Evolutionary conservation across 2,329 filamentous ascomycete species (phyloP).

Genomic region (Trichophyton schoenleinii): DNA sequence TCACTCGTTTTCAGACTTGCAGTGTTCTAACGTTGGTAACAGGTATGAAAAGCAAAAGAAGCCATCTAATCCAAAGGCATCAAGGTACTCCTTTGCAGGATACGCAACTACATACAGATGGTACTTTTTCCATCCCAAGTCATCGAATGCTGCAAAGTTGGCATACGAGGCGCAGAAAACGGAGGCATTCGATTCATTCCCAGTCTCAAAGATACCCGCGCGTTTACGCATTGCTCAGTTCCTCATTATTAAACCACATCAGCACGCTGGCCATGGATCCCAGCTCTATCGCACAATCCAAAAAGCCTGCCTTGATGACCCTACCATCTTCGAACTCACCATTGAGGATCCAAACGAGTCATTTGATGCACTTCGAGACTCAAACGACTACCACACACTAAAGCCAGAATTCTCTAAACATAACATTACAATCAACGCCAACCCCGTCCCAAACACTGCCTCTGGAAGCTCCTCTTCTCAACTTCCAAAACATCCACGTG

Average conservation of each 20-base stretch:
- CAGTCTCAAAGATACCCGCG: slow-evolving; percentile 54
- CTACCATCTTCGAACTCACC: slow-evolving; percentile 67
- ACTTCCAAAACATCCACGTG: slow-evolving; percentile 24
- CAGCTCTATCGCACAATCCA: slow-evolving; percentile 74
- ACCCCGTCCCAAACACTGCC: slow-evolving; percentile 25
- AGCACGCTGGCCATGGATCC: slow-evolving; percentile 65
- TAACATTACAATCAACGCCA: slow-evolving; percentile 36
- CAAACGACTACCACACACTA: slow-evolving; percentile 47
- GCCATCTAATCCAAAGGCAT: slow-evolving; percentile 34
- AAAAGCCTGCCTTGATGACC: slow-evolving; percentile 50
- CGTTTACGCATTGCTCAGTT: slow-evolving; percentile 87
- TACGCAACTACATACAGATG: slow-evolving; percentile 86
- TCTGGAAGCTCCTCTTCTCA: not conserved
- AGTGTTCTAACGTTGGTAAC: slow-evolving; percentile 12
- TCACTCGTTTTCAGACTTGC: not conserved
- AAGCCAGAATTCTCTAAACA: slow-evolving; percentile 39
- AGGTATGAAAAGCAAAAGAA: slow-evolving; percentile 43
- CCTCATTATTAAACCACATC: slow-evolving; percentile 76
- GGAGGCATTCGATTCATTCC: slow-evolving; percentile 31
- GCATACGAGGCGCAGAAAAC: slow-evolving; percentile 25
- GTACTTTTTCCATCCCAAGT: slow-evolving; percentile 49
- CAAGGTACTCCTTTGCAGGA: slow-evolving; percentile 69
- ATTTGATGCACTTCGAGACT: slow-evolving; percentile 53
- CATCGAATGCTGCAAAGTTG: slow-evolving; percentile 28
- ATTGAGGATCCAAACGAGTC: slow-evolving; percentile 80